Percentiles rank a stretch among this genome's conserved stretches.
Evolutionary conservation across 177 flowering plant species (phyloP).

Genomic region (Vitis hybrid): DNA sequence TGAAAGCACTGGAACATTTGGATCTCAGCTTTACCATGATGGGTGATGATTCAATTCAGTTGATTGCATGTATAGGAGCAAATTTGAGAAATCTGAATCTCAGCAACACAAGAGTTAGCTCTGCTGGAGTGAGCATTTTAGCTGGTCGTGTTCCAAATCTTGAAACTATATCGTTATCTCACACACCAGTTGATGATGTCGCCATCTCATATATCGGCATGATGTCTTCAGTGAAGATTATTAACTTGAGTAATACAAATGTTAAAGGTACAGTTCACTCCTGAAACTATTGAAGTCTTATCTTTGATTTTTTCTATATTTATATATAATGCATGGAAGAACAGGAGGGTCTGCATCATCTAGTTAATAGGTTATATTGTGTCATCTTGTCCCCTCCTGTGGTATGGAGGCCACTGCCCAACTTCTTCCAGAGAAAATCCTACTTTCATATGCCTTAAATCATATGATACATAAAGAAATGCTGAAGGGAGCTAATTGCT

Average conservation of each 20-base stretch:
- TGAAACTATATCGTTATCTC: constrained; percentile 54
- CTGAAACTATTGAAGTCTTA: background rate
- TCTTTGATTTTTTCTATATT: background rate
- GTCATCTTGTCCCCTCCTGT: no score
- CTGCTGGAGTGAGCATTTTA: constrained; percentile 61
- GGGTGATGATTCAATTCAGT: constrained; percentile 57
- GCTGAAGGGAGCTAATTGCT: no score
- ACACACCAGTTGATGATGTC: constrained; percentile 60
- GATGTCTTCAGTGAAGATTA: constrained; percentile 58
- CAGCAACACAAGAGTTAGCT: constrained; percentile 57
- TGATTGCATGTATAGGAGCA: constrained; percentile 52
- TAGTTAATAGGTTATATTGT: background rate
- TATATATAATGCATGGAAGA: background rate
- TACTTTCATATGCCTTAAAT: no score
- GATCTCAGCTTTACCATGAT: constrained; percentile 62
- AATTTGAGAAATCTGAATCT: constrained; percentile 66
- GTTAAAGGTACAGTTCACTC: constrained; percentile 57
- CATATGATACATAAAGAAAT: no score
- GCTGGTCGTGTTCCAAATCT: constrained; percentile 72
- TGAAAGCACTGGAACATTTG: constrained; percentile 60
- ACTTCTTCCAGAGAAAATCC: no score
- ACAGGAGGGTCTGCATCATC: background rate
- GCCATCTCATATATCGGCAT: constrained; percentile 53
- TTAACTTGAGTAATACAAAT: constrained; percentile 64
- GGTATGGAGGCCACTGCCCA: no score